Evolutionary conservation across 768 basidiomycete species (phyloP), one percentile per base, ranked within the genome.

Genomic region (Cubamyces lactineus): DNA sequence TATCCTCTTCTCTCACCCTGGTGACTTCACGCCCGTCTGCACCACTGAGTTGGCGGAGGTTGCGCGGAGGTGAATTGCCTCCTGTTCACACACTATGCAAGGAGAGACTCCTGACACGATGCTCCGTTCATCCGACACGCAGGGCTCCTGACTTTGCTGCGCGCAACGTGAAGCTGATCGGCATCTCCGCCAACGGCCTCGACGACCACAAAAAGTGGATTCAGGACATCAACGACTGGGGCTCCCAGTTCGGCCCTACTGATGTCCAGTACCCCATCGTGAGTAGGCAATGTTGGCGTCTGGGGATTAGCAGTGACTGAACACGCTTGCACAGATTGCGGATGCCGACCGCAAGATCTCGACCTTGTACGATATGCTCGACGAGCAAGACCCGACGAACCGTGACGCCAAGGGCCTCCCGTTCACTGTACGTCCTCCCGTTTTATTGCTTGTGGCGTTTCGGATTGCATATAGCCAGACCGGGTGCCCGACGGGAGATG

Each of bases 31-130:
- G n/a, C 91, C 91, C 51, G 89, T 96, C 54, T 95, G 92, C 84
- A 96, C 97, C 50, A 99, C 97, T 57, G 97, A 98, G 79, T 89
- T 98, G 40, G 95, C 93, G 53, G 96, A 97, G 74, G 95, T 97
- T 46, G 90, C 97, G 52, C 88, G 93, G 65, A 91, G 68, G 71
- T 72, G 48, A 48, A 66, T 53, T 16, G 15, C 5, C 9, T 2
- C 19, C 16, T 28, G 26, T 28, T 34, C 5, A 49, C 15, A 15
- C 6, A 26, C 5, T 16, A 12, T 49, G 9, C 2, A 13, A 23
- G 12, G 12, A 49, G 24, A 15, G 24, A 15, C 13, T 34, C 17
- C 1, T 26, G 38, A 41, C 28, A 17, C 28, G 7, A 7, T 34
- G 5, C 11, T 11, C 30, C 40, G 11, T 39, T 16, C 11, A 34